phyloP scores from a whole-genome alignment of 148 eudicot genomes.

The Rhododendron ovatum region DNA sequence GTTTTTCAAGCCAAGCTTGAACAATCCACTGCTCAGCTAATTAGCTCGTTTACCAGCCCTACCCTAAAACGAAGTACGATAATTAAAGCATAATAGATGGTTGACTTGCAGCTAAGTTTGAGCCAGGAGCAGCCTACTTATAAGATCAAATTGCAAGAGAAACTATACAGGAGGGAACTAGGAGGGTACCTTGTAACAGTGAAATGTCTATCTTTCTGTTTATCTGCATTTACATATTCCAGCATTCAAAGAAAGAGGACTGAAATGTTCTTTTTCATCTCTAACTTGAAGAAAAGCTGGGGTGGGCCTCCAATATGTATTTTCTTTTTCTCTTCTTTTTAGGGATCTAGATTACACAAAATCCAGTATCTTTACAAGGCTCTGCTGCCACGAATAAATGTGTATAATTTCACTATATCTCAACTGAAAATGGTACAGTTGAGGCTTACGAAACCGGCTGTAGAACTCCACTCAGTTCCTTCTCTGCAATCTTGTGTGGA shows the following conservation, averaged over 20 bases:
- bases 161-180: neutral
- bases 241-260: neutral
- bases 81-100: no score
- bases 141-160: neutral
- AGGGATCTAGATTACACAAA: slow-evolving; percentile 6
- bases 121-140: neutral
- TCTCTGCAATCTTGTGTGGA: slow-evolving; percentile 22
- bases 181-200: neutral
- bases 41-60: neutral
- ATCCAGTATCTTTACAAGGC: neutral
- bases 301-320: neutral
- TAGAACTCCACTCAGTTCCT: slow-evolving; percentile 25
- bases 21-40: neutral
- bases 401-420: slow-evolving; percentile 20
- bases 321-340: neutral
- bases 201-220: neutral
- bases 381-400: neutral
- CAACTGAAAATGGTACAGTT: slow-evolving; percentile 15
- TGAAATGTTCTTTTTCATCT: neutral
- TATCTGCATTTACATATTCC: neutral
- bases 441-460: slow-evolving; percentile 29
- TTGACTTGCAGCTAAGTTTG: neutral
- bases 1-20: neutral
- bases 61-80: no score
- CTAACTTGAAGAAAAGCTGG: neutral